Percentiles rank a stretch among this genome's conserved stretches.
These are phyloP conservation scores for Podaxis sp. DNA, from an alignment of 768 basidiomycete species.

Conservation along the genomic window DNA sequence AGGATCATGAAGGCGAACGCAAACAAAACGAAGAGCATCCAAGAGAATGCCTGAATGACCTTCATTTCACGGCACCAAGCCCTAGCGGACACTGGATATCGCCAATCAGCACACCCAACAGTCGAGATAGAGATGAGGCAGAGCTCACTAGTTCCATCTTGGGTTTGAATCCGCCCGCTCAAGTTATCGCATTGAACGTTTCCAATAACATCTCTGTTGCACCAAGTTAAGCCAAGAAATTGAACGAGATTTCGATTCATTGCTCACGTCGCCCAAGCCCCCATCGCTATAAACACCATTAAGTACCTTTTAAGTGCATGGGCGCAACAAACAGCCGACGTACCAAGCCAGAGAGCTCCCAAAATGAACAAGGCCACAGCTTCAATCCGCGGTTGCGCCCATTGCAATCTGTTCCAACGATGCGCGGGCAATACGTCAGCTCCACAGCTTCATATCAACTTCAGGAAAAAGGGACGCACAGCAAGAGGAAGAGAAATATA, in stretches of 20 bases:
- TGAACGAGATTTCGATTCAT: neutral
- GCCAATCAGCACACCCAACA: conserved; percentile 11
- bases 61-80: conserved; percentile 80
- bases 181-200: conserved; percentile 57
- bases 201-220: conserved; percentile 67
- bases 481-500: conserved; percentile 58
- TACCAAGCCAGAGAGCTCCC: conserved; percentile 70
- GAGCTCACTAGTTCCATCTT: conserved; percentile 53
- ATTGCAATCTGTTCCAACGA: conserved; percentile 53
- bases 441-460: neutral
- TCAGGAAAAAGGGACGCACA: conserved; percentile 39
- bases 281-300: conserved; percentile 53
- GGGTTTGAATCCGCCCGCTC: conserved; percentile 39
- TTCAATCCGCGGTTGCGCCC: conserved; percentile 68
- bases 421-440: neutral
- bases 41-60: conserved; percentile 75
- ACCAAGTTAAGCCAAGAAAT: neutral
- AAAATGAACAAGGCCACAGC: conserved; percentile 52
- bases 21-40: conserved; percentile 60
- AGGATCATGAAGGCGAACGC: conserved; percentile 54
- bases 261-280: conserved; percentile 70
- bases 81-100: conserved; percentile 46
- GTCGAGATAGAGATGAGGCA: neutral
- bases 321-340: conserved; percentile 24
- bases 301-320: conserved; percentile 11